Conservation (phyloP, 2,329 filamentous ascomycete species). For the Truncatella angustata region DNA sequence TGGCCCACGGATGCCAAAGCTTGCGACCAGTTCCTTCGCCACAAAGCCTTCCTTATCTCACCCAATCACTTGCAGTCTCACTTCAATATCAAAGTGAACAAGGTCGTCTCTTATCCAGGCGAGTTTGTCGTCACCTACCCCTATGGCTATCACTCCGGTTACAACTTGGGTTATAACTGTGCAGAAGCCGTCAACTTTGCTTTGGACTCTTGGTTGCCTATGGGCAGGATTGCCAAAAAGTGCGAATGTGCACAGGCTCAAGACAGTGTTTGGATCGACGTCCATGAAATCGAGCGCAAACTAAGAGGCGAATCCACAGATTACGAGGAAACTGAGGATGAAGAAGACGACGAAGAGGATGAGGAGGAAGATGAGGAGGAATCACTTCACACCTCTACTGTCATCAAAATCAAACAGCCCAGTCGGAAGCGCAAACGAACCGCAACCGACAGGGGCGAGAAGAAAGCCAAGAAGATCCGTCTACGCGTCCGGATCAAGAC, state of each 20-base stretch:
- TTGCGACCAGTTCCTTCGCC: slow-evolving; percentile 91
- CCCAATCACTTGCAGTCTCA: slow-evolving; percentile 82
- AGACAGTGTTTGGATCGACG: slow-evolving; percentile 98
- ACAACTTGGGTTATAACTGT: slow-evolving; percentile 97
- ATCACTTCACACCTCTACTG: slow-evolving; percentile 59
- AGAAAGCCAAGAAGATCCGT: slow-evolving; percentile 73
- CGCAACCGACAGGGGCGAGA: slow-evolving; percentile 38
- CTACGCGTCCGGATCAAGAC: slow-evolving; percentile 71
- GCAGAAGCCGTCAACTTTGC: slow-evolving; percentile 99
- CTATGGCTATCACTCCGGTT: slow-evolving; percentile 97
- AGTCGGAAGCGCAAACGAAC: slow-evolving; percentile 68
- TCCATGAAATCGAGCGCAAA: slow-evolving; percentile 93
- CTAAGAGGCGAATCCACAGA: slow-evolving; percentile 85
- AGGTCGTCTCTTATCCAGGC: slow-evolving; percentile 89
- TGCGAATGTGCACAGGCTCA: slow-evolving; percentile 93
- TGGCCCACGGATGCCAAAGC: slow-evolving; percentile 96
- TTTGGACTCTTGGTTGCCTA: slow-evolving; percentile 90
- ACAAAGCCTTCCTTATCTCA: slow-evolving; percentile 97
- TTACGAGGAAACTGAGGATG: slow-evolving; percentile 74
- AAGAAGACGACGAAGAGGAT: slow-evolving; percentile 66
- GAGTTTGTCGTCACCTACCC: slow-evolving; percentile 99
- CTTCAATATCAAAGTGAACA: slow-evolving; percentile 95
- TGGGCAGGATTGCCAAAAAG: slow-evolving; percentile 92
- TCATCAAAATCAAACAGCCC: slow-evolving; percentile 60
- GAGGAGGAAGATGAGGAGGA: slow-evolving; percentile 61